Evolutionary conservation across 2,329 filamentous ascomycete genomes (phyloP), one percentile per base, ranked within the genome.

Genomic region (Aspergillus amoenus): DNA sequence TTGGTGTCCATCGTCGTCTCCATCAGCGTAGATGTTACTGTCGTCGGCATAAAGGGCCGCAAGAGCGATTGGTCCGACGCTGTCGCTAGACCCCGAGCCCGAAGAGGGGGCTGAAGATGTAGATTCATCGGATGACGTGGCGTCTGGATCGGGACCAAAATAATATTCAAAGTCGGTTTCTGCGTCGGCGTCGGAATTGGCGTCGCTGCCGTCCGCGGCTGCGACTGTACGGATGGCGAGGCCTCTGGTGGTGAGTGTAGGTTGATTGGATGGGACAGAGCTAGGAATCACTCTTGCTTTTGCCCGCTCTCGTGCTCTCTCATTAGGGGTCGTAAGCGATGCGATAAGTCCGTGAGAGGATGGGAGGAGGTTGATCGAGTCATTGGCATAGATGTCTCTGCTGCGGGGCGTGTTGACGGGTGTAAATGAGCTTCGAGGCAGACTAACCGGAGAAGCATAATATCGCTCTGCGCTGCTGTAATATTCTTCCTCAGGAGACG

Each of bases 401-500:
- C 68, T 70, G 21, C 71, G 67, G 3, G 74, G 73, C 3, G 69
- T 68, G 49, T 81, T 81, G 49, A 79, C 67, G 0, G 77, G 73
- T 1, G 72, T 79, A 69, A 74, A 81, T 40, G 63, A 62, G 21
- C 68, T 71, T 49, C 66, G 70, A n/a, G 69, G 69, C 13, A 74
- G 72, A 43, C 76, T 72, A 17, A 72, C 65, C 1, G 78, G 76
- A 1, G 78, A 79, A 43, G 69, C 66, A 48, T 67, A 68, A 61
- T 71, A 74, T 3, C 59, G 64, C 56, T 70, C 74, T 44, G 72
- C 64, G 59, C 71, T 63, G 61, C 62, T 65, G 59, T 63, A 72
- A 30, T 47, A 47, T 34, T 37, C 44, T n/a, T 11, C 11, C 57
- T 72, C 74, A 1, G 64, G 62, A 11, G 79, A 76, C 0, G 72